Evolutionary conservation across 1,139 yeast genomes (phyloP), one percentile per base, ranked within the genome.

Genomic region (Barnettozyma hawaiiensis): DNA sequence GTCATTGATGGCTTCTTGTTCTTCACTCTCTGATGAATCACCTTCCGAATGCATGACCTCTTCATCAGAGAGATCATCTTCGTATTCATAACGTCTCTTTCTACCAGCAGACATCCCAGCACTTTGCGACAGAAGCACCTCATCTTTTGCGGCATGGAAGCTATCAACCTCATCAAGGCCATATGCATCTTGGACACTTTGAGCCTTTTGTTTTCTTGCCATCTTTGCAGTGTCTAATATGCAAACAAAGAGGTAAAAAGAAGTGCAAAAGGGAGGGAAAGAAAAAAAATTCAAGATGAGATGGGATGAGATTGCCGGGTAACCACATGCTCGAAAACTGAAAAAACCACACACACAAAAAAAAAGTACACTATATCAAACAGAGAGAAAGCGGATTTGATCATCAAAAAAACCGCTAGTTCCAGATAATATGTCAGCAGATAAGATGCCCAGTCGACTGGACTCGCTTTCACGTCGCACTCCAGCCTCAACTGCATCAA

Each of bases 121-220:
- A 11, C 28, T 23, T 23, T 34, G 37, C 5, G 77, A 79, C 39
- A 83, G 63, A 44, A 84, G 57, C 10, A 81, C 62, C 59, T 78
- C 73, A 54, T 83, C 90, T 52, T 72, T 72, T 48, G 76, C 76
- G n/a, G 75, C 75, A 52, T 81, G 79, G 62, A 84, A 82, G 22
- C 73, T 76, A 58, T 85, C 95, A 10, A 85, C 82, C 55, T 84
- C 95, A 58, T 81, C 81, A 28, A 73, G 59, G 8, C 70, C 71
- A 50, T 62, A 63, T 43, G 59, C 61, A 18, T 55, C 59, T 16
- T 53, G 57, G 41, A 40, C 21, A 35, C 29, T 38, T 37, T 43
- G 27, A 37, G 36, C 33, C 43, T 39, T 37, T 41, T 47, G 23
- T 54, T 51, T 40, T 47, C 43, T 49, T 18, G 40, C 39, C 37